Evolutionary conservation across 441 rosid genomes (phyloP), one percentile per base, ranked within the genome.

Genomic region (Jatropha podagrica): DNA sequence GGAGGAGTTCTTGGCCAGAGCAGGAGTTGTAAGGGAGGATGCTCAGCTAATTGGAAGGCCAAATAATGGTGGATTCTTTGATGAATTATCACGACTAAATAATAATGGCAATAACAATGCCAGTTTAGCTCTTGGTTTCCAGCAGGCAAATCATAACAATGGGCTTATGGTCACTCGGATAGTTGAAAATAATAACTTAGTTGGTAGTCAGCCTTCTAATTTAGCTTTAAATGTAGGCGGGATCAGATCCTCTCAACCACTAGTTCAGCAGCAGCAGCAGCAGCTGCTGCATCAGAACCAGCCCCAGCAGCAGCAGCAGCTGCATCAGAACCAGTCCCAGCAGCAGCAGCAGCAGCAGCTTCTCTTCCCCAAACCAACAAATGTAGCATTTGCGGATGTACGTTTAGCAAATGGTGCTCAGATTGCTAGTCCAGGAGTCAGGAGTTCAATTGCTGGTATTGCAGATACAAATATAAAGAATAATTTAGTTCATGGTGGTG

Each of bases 1-100:
- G 77, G 99, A 95, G 89, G 97, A 93, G 85, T 95, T 95, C 71
- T 81, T 95, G 87, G 90, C 82, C n/a, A 90, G 85, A 75, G 99
- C 97, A 20, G 99, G 99, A 7, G 97, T 90, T 65, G 94, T 90
- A 20, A 92, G 94, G 81, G 97, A 93, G 80, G 96, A 93, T 61
- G 56, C 78, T 38, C 91, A 81, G 74, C 70, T 80, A 75, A 75
- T 74, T 27, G 90, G 65, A 32, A 80, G 83, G 77, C 64, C 74
- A 27, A 78, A 68, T 69, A 56, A 74, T 75, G 80, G 77, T 4
- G 85, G 83, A 5, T 81, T 81, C 75, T 86, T 88, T 74, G 88
- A 86, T 59, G 90, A 88, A 67, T 77, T 87, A 54, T 51, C 79
- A 1, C 84, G 49, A 42, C 44, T 80, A 4, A 72, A 59, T 23